Conservation (phyloP, 208 protist genomes). For the Leptomonas seymouri region DNA sequence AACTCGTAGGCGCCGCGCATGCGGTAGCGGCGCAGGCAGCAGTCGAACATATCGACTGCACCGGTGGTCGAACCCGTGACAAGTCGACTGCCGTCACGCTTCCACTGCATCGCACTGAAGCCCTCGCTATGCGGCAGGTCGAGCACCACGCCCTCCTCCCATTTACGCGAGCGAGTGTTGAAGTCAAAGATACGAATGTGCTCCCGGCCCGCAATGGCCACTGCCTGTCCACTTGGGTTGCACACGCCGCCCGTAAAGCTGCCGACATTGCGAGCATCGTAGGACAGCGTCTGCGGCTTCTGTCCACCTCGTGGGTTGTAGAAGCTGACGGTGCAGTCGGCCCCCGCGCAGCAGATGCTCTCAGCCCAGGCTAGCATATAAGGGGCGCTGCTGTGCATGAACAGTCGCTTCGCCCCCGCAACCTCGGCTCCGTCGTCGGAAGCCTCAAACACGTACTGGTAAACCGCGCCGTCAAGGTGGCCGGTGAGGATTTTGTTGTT, state of each 20-base stretch:
- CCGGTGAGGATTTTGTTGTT: conserved; percentile 90
- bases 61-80: conserved; percentile 92
- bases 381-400: conserved; percentile 87
- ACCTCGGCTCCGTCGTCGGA: conserved; percentile 60
- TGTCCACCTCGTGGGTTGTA: conserved; percentile 92
- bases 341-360: conserved; percentile 90
- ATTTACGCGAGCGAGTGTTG: conserved; percentile 89
- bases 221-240: conserved; percentile 94
- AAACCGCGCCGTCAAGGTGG: conserved; percentile 93
- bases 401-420: conserved; percentile 81
- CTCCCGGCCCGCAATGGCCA: conserved; percentile 91
- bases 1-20: conserved; percentile 97
- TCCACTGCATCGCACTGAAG: conserved; percentile 92
- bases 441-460: conserved; percentile 89
- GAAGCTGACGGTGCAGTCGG: conserved; percentile 91
- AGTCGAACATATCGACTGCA: conserved; percentile 96
- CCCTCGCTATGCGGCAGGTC: conserved; percentile 92
- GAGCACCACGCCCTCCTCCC: conserved; percentile 91
- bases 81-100: conserved; percentile 95
- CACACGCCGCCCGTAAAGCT: conserved; percentile 91
- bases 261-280: conserved; percentile 79
- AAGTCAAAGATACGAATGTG: conserved; percentile 94
- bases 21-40: conserved; percentile 94
- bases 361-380: conserved; percentile 94
- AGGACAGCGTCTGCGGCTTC: conserved; percentile 90